Percentiles rank a stretch among this genome's conserved stretches.
phyloP scores from a whole-genome alignment of 1,139 yeast genomes.

The Arxiozyma telluris region DNA sequence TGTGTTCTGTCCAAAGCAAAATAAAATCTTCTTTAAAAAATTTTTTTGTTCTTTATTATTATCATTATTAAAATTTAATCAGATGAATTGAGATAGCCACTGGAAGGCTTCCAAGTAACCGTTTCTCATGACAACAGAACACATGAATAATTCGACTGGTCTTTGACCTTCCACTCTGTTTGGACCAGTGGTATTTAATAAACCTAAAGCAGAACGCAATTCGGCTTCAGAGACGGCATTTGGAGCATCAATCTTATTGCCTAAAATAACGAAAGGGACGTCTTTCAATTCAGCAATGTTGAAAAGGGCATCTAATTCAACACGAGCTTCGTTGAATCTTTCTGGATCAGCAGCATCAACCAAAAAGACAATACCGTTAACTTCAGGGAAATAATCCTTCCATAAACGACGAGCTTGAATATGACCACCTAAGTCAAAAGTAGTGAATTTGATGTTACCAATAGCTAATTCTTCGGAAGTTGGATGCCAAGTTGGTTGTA shows the following conservation, averaged over 20 bases:
- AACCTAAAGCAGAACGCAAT: conserved; percentile 81
- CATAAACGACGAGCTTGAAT: conserved; percentile 97
- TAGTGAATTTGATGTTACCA: conserved; percentile 93
- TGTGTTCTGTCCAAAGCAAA: too few species aligned
- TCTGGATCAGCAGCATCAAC: conserved; percentile 97
- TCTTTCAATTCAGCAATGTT: conserved; percentile 80
- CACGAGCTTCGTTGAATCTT: conserved; percentile 89
- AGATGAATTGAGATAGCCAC: conserved; percentile 93
- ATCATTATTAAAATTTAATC: conserved; percentile 15
- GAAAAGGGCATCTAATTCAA: conserved; percentile 86
- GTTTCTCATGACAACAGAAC: conserved; percentile 93
- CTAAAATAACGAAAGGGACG: conserved; percentile 89
- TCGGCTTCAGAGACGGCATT: conserved; percentile 93
- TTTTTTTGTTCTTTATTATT: background rate
- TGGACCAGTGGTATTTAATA: conserved; percentile 82
- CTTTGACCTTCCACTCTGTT: conserved; percentile 67
- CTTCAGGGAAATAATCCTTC: conserved; percentile 99
- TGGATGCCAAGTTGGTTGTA: conserved; percentile 97
- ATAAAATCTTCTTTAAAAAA: too few species aligned
- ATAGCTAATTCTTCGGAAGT: conserved; percentile 96
- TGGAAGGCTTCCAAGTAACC: conserved; percentile 95
- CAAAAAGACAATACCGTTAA: conserved; percentile 89
- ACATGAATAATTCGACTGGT: conserved; percentile 95
- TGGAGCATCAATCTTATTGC: conserved; percentile 93
- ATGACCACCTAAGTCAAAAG: conserved; percentile 98